Base-by-base conservation (phyloP, 2,329 filamentous ascomycete species). In the Elsinoe ampelina region DNA sequence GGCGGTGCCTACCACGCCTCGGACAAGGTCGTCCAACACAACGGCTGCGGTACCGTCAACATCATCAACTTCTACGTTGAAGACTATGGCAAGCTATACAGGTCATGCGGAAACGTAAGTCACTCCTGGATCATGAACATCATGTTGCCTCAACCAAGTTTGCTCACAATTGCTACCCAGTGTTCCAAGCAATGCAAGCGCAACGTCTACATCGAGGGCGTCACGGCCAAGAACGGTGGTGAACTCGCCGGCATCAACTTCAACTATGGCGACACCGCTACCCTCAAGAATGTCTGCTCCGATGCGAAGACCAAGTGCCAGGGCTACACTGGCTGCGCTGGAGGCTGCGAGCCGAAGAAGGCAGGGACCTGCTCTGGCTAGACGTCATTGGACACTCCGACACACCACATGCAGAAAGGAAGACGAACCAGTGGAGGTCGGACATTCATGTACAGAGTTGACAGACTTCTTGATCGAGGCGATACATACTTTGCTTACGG, bases 171-270 rank as follows among this genome's bases (percentile, higher is more conserved):
- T 50, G 45, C 45, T 50, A 15, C 32, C 32, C 34, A 52, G 48
- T 76, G 73, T 64, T 67, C 67, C 12, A 66, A 60, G 38, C 68
- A 71, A 54, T 70, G 71, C 57, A 66, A 70, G 35, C 72, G 76
- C 58, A 68, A 71, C 61, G 70, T 77, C 55, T 67, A 75, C 58
- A 69, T 79, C 57, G 67, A 74, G 63, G 72, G 73, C 62, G 67
- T 75, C 58, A 70, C 69, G 42, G 71, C 72, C 59, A 66, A 68
- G 47, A 67, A 71, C 57, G 77, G 77, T 55, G 64, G 69, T 42
- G 68, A 71, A 30, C 69, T 77, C 30, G 73, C 59, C 59, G 75
- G 76, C 47, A 78, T 79, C 66, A 79, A 79, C 70, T 70, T 69
- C 58, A 80, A 78, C 71, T 78, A 73, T 60, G 75, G 74, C 30